Evolutionary conservation across 345 rosid genomes (phyloP).

Genomic region (Citrus maxima): DNA sequence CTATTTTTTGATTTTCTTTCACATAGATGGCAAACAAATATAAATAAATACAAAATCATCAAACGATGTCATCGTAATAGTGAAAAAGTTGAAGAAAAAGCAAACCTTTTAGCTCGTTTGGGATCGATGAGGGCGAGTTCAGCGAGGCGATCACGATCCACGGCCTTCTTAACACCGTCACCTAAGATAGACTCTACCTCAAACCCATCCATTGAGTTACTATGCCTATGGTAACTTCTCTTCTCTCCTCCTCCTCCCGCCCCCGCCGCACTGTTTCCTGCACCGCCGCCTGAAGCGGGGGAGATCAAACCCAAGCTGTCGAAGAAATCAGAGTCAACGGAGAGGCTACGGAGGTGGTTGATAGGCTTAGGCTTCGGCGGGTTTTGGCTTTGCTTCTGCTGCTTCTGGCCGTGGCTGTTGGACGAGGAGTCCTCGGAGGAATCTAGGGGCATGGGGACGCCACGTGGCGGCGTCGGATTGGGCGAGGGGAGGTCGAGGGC

Average conservation of each 20-base stretch:
- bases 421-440: conserved; percentile 73
- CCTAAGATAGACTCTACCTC: conserved; percentile 52
- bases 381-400: conserved; percentile 8
- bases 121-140: conserved; percentile 94
- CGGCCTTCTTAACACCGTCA: conserved; percentile 72
- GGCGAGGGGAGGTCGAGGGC: conserved; percentile 58
- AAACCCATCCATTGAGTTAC: conserved; percentile 86
- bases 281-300: conserved; percentile 30
- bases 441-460: conserved; percentile 45
- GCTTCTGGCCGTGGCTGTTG: conserved; percentile 20
- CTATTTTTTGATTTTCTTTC: background rate
- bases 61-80: background rate
- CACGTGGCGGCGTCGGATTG: conserved; percentile 23
- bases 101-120: conserved; percentile 88
- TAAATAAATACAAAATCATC: background rate
- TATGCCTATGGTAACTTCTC: conserved; percentile 52
- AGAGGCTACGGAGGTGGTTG: conserved; percentile 78
- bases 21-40: background rate
- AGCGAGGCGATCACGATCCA: conserved; percentile 78
- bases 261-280: conserved; percentile 24
- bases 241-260: conserved; percentile 42
- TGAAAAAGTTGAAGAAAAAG: background rate
- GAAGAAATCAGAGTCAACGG: conserved; percentile 88
- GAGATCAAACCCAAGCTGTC: conserved; percentile 41
- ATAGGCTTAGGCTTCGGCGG: conserved; percentile 33